Conservation (phyloP, 805 yeast genomes). For the Cyberlindnera mrakii region DNA sequence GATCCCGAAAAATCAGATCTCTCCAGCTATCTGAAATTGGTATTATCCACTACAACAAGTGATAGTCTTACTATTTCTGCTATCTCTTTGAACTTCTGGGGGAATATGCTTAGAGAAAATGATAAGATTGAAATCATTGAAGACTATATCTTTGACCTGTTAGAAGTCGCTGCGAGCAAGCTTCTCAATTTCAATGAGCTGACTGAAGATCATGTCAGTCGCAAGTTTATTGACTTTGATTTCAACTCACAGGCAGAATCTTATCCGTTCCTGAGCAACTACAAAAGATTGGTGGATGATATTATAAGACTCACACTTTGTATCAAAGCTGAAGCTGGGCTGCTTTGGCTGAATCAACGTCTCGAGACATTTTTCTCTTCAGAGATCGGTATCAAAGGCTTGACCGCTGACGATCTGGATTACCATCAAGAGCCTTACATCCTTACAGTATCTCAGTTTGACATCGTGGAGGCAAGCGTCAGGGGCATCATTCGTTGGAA, state of each 20-base stretch:
- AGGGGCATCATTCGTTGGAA: conserved; percentile 95
- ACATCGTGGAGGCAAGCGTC: conserved; percentile 81
- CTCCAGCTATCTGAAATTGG: conserved; percentile 62
- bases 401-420: conserved; percentile 47
- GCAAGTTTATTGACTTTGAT: conserved; percentile 70
- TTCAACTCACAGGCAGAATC: conserved; percentile 84
- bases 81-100: conserved; percentile 90
- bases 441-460: conserved; percentile 75
- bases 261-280: conserved; percentile 68
- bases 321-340: conserved; percentile 73
- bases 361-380: conserved; percentile 69
- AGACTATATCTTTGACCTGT: conserved; percentile 54
- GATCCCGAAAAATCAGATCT: conserved; percentile 49
- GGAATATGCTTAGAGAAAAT: conserved; percentile 78
- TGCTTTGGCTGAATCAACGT: conserved; percentile 74
- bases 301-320: conserved; percentile 85
- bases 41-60: conserved; percentile 74
- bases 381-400: conserved; percentile 57
- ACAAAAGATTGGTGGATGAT: conserved; percentile 81
- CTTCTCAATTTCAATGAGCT: conserved; percentile 66
- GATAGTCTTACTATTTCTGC: conserved; percentile 88
- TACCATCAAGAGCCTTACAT: conserved; percentile 63
- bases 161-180: conserved; percentile 74
- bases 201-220: conserved; percentile 58
- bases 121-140: conserved; percentile 48